Evolutionary conservation across 2,329 filamentous ascomycete species (phyloP).

Genomic region (Clonostachys rosea): DNA sequence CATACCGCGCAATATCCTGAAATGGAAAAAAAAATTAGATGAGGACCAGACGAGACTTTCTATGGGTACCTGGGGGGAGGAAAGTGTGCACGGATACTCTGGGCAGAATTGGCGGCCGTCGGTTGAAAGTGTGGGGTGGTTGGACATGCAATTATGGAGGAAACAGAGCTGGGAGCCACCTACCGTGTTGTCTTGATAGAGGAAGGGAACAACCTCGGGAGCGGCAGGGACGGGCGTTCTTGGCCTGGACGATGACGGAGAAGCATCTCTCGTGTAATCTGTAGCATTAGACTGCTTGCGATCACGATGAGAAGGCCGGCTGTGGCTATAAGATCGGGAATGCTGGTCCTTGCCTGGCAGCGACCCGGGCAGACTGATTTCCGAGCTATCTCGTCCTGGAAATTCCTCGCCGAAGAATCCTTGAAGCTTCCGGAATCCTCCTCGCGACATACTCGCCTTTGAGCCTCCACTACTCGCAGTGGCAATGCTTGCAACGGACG

Average conservation of each 20-base stretch:
- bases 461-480: constrained; percentile 85
- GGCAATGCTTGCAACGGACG: constrained; percentile 77
- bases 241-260: constrained; percentile 72
- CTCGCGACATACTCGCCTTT: constrained; percentile 64
- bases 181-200: constrained; percentile 72
- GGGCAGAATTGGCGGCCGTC: background rate
- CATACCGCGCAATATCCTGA: constrained; percentile 71
- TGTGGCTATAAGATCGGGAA: constrained; percentile 58
- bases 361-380: constrained; percentile 54
- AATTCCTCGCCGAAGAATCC: constrained; percentile 93
- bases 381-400: constrained; percentile 68
- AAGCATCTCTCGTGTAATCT: constrained; percentile 68
- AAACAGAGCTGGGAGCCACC: constrained; percentile 43
- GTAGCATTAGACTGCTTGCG: constrained; percentile 77
- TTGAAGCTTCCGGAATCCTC: constrained; percentile 77
- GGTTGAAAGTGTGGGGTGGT: background rate
- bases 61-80: background rate
- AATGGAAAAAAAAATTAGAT: background rate
- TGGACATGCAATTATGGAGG: constrained; percentile 1
- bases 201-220: constrained; percentile 94
- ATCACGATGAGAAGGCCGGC: constrained; percentile 55
- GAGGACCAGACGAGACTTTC: background rate
- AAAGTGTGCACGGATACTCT: background rate
- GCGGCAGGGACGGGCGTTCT: constrained; percentile 75
- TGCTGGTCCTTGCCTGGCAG: constrained; percentile 53